A percentile compares a stretch with the other conserved stretches of the same genome.
Evolutionary conservation across 176 grass and related monocot genomes (phyloP).

Genomic region (Microstegium vimineum): DNA sequence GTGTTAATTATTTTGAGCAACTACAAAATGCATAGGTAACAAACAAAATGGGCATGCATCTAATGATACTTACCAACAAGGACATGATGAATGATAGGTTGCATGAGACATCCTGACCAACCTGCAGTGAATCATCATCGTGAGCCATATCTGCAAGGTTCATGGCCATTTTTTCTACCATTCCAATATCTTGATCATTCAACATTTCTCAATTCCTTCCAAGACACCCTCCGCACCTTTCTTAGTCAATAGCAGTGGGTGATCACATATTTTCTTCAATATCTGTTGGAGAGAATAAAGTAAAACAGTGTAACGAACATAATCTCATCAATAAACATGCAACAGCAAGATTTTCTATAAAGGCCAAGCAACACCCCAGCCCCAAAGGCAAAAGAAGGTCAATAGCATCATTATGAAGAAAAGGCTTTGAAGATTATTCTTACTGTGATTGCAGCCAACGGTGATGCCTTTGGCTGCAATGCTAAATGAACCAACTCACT

Average conservation of each 20-base stretch:
- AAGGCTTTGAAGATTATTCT: constrained; percentile 23
- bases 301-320: neutral
- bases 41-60: neutral
- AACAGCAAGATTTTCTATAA: neutral
- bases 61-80: constrained; percentile 61
- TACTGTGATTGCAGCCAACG: constrained; percentile 77
- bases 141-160: constrained; percentile 70
- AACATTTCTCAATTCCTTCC: constrained; percentile 78
- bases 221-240: constrained; percentile 69
- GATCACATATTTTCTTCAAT: constrained; percentile 95
- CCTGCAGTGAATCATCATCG: constrained; percentile 40
- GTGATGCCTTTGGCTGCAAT: constrained; percentile 43
- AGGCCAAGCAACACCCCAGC: neutral
- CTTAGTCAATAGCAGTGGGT: constrained; percentile 79
- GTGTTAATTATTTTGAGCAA: constrained; percentile 22
- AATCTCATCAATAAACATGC: neutral
- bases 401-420: constrained; percentile 11
- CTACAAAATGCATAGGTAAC: constrained; percentile 20
- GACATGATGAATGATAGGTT: constrained; percentile 87
- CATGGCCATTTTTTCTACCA: constrained; percentile 82
- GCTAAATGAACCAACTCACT: constrained; percentile 68
- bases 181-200: constrained; percentile 60
- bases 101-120: constrained; percentile 78
- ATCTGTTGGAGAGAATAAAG: constrained; percentile 53
- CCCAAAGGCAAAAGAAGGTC: constrained; percentile 6